phyloP scores from a whole-genome alignment of 2,329 filamentous ascomycete genomes.

The Elsinoe australis region DNA sequence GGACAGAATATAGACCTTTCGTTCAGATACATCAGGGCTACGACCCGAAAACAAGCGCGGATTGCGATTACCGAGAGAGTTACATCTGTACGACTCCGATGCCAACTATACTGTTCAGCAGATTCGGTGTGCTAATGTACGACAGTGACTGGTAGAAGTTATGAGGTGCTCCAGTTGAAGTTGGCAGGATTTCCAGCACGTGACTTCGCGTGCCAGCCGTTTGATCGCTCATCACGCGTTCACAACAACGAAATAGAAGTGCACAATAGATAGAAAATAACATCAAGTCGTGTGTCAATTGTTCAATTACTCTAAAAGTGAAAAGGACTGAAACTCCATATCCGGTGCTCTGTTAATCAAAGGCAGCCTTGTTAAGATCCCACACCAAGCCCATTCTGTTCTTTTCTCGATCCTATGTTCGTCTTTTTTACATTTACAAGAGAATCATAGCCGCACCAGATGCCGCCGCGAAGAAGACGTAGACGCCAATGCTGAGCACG shows the following conservation, averaged over 20 bases:
- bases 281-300: constrained; percentile 16
- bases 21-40: too few species aligned
- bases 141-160: too few species aligned
- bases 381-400: too few species aligned
- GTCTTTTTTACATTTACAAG: constrained; percentile 35
- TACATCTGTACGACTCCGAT: too few species aligned
- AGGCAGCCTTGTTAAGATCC: constrained; percentile 4
- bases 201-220: constrained; percentile 13
- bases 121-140: too few species aligned
- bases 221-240: constrained; percentile 1
- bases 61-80: too few species aligned
- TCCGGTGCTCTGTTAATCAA: background rate
- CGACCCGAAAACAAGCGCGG: too few species aligned
- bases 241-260: constrained; percentile 10
- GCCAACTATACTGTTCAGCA: too few species aligned
- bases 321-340: constrained; percentile 13
- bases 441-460: constrained; percentile 50
- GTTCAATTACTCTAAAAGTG: constrained; percentile 15
- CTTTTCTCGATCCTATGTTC: background rate
- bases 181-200: too few species aligned
- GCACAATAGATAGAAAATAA: constrained; percentile 1
- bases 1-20: too few species aligned
- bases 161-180: too few species aligned
- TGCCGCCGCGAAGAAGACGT: constrained; percentile 43
- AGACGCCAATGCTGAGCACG: constrained; percentile 42